Conservation (phyloP, 441 rosid species). For the Arabidopsis lyrata region DNA sequence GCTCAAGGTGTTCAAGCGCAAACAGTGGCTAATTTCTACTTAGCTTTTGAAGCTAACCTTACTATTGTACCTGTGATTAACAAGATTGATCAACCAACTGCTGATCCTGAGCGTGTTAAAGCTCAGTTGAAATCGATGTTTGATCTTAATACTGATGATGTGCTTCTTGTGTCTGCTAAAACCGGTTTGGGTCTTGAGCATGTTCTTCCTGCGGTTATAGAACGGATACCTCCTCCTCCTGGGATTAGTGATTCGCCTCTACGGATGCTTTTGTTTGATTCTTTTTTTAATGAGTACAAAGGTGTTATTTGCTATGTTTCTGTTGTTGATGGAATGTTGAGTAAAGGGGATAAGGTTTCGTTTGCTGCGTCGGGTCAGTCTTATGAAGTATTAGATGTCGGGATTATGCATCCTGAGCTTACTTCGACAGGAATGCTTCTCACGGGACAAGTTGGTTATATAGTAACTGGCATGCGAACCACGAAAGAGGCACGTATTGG, state of each 20-base stretch:
- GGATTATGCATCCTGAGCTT: conserved; percentile 97
- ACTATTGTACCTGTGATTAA: conserved; percentile 85
- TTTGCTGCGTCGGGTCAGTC: conserved; percentile 83
- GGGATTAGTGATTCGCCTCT: conserved; percentile 69
- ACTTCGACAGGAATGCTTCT: conserved; percentile 88
- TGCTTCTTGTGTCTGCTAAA: conserved; percentile 95
- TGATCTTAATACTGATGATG: conserved; percentile 82
- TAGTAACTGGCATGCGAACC: conserved; percentile 96
- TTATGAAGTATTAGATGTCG: conserved; percentile 87
- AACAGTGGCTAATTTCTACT: conserved; percentile 95
- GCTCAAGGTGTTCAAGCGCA: conserved; percentile 99
- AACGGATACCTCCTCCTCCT: conserved; percentile 86
- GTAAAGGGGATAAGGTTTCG: conserved; percentile 90
- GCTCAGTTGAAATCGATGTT: conserved; percentile 96
- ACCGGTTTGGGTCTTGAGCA: conserved; percentile 93
- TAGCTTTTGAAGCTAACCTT: conserved; percentile 90
- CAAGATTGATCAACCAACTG: conserved; percentile 98
- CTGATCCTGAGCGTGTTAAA: conserved; percentile 97
- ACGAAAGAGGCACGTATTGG: conserved; percentile 97
- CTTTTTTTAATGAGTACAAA: conserved; percentile 91
- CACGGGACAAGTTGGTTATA: conserved; percentile 96
- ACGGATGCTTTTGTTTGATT: conserved; percentile 94
- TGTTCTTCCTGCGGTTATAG: conserved; percentile 92
- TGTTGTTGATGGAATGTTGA: conserved; percentile 80
- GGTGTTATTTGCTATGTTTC: conserved; percentile 98